phyloP scores from a whole-genome alignment of 148 eudicot genomes.

The Cornus suecica region DNA sequence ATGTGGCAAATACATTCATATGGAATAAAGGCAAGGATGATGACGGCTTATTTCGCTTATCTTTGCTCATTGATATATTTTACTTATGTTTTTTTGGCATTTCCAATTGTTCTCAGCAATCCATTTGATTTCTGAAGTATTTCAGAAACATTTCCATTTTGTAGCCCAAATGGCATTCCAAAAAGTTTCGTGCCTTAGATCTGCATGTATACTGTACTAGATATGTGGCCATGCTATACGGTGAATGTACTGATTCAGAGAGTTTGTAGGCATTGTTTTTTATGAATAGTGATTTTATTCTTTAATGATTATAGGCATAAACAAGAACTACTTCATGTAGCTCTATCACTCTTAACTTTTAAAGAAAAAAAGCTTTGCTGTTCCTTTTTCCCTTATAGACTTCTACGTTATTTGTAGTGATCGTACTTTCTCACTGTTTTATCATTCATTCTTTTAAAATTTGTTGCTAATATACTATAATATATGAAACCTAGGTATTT shows the following conservation, averaged over 20 bases:
- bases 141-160: neutral
- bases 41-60: neutral
- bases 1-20: too few species aligned
- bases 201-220: neutral
- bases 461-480: slow-evolving; percentile 21
- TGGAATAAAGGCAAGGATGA: too few species aligned
- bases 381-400: neutral
- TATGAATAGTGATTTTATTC: neutral
- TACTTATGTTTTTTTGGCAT: neutral
- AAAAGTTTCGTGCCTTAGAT: neutral
- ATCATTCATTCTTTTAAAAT: neutral
- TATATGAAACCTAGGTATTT: slow-evolving; percentile 64
- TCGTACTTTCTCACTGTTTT: neutral
- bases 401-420: neutral
- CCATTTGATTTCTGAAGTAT: neutral
- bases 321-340: neutral
- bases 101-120: neutral
- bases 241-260: neutral
- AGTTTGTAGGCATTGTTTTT: neutral
- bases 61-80: neutral
- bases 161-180: neutral
- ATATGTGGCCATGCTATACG: neutral
- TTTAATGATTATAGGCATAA: neutral
- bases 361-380: too few species aligned
- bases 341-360: neutral